Conservation (phyloP, 1,139 yeast species). For the Pichia sp. region DNA sequence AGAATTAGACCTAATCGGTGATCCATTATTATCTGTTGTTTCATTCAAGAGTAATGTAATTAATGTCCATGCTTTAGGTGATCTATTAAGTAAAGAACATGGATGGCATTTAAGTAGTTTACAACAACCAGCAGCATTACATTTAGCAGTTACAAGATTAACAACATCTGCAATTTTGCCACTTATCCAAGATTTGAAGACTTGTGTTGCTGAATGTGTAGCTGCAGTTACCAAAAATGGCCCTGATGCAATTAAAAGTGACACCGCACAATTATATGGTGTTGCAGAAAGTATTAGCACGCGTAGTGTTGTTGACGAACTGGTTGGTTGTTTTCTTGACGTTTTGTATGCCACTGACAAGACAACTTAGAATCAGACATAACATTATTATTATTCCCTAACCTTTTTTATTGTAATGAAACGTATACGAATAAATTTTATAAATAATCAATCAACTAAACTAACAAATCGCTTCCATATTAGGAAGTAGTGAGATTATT, state of each 20-base stretch:
- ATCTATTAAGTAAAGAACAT: slow-evolving; percentile 44
- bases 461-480: not conserved
- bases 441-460: too few relatives aligned
- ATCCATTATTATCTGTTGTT: slow-evolving; percentile 77
- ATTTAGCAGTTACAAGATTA: slow-evolving; percentile 76
- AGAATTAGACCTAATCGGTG: slow-evolving; percentile 66
- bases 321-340: slow-evolving; percentile 77
- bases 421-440: too few relatives aligned
- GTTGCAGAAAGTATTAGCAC: slow-evolving; percentile 89
- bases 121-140: slow-evolving; percentile 87
- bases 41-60: slow-evolving; percentile 58
- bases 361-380: not conserved
- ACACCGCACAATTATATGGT: slow-evolving; percentile 87
- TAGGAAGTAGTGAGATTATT: not conserved
- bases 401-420: too few relatives aligned
- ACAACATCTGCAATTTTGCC: slow-evolving; percentile 60
- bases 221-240: slow-evolving; percentile 14
- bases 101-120: slow-evolving; percentile 92
- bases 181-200: slow-evolving; percentile 51
- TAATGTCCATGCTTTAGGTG: slow-evolving; percentile 73
- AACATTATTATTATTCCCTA: too few relatives aligned
- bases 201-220: slow-evolving; percentile 36
- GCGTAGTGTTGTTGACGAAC: slow-evolving; percentile 73
- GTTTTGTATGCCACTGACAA: slow-evolving; percentile 51
- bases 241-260: slow-evolving; percentile 39